A percentile compares a stretch with the other conserved stretches of the same genome.
These are phyloP conservation scores for Penicillium fuscoglaucum DNA, from an alignment of 2,329 filamentous ascomycete genomes.

Conservation along the genomic window DNA sequence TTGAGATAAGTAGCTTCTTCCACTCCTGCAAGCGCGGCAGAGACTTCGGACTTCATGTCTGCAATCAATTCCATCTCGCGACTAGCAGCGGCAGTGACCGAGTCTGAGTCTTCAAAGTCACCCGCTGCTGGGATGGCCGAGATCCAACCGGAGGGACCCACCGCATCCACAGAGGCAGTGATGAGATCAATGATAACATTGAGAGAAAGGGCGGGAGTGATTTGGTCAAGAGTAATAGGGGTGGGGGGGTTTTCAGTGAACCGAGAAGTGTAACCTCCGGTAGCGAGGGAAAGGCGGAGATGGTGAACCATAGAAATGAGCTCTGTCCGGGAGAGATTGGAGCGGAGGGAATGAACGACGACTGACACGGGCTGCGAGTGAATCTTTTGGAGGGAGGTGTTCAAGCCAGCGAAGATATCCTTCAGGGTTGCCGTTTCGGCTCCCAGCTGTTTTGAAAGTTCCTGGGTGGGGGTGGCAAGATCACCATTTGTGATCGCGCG, in stretches of 20 bases:
- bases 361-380: conserved; percentile 35
- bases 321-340: conserved; percentile 41
- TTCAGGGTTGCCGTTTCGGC: conserved; percentile 27
- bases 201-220: conserved; percentile 40
- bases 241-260: conserved; percentile 43
- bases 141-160: conserved; percentile 51
- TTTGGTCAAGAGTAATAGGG: conserved; percentile 37
- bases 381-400: conserved; percentile 40
- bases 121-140: conserved; percentile 38
- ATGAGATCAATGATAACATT: conserved; percentile 44
- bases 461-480: conserved; percentile 25
- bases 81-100: conserved; percentile 24
- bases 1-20: conserved; percentile 50
- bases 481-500: conserved; percentile 35
- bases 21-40: conserved; percentile 48
- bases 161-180: conserved; percentile 48
- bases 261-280: conserved; percentile 45
- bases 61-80: conserved; percentile 48
- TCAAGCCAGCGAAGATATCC: conserved; percentile 41
- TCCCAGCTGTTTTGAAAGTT: conserved; percentile 21
- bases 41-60: conserved; percentile 51
- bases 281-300: conserved; percentile 46
- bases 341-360: conserved; percentile 39
- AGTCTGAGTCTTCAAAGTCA: conserved; percentile 26
- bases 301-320: conserved; percentile 45